Percentiles rank a stretch among this genome's conserved stretches.
Conservation (phyloP, 352 stramenopile genomes). For the Phytopythium vexans region DNA sequence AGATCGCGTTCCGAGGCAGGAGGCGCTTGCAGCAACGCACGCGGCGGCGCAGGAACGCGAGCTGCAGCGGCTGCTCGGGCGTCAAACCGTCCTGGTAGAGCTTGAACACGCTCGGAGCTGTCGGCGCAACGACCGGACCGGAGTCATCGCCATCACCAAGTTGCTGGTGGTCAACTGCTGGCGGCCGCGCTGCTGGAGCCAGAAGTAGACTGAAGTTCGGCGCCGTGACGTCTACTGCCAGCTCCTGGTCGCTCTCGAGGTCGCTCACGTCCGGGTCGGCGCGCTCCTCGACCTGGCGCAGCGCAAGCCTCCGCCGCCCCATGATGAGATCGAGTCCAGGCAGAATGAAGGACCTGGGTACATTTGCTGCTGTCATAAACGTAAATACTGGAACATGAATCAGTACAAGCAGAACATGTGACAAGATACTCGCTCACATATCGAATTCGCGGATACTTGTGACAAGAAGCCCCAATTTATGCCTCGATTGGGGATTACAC, state of each 20-base stretch:
- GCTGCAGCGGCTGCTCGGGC: slow-evolving; percentile 51
- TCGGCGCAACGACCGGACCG: background rate
- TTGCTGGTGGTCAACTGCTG: slow-evolving; percentile 1
- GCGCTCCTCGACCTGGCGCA: slow-evolving; percentile 22
- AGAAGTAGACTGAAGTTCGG: slow-evolving; percentile 16
- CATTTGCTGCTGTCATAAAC: too few species aligned
- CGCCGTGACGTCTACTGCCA: background rate
- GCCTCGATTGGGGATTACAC: too few species aligned
- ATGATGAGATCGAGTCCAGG: slow-evolving; percentile 2
- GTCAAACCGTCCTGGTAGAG: slow-evolving; percentile 61
- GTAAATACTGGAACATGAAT: too few species aligned
- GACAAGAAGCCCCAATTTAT: too few species aligned
- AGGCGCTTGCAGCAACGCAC: slow-evolving; percentile 9
- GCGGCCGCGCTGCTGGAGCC: background rate
- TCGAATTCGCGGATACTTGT: too few species aligned
- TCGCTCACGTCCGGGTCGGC: slow-evolving; percentile 15
- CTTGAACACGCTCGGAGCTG: slow-evolving; percentile 28
- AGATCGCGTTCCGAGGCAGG: too few species aligned
- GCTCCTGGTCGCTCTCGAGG: slow-evolving; percentile 10
- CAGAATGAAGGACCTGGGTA: too few species aligned
- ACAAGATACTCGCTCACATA: too few species aligned
- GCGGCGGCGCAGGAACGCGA: slow-evolving; percentile 47
- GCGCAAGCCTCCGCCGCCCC: slow-evolving; percentile 16
- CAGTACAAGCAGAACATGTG: too few species aligned
- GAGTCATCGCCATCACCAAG: background rate